Conservation (phyloP, 768 basidiomycete genomes). For the Tricholoma terreum region DNA sequence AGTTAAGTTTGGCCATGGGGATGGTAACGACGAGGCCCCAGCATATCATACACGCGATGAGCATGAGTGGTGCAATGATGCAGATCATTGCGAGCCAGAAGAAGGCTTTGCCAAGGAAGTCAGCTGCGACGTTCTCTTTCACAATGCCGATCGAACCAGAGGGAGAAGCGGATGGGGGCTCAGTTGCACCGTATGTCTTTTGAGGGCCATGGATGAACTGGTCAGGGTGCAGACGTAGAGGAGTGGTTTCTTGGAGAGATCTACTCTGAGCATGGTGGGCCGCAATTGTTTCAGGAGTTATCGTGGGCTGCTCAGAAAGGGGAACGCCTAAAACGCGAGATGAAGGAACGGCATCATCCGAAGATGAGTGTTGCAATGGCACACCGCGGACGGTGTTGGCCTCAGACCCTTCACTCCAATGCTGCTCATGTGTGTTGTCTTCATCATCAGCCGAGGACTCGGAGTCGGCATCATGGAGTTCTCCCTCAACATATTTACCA, state of each 20-base stretch:
- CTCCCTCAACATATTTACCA: constrained; percentile 96
- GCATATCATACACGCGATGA: constrained; percentile 84
- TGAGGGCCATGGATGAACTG: constrained; percentile 37
- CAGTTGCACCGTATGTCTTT: constrained; percentile 71
- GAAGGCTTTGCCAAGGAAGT: constrained; percentile 65
- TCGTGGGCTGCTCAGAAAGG: constrained; percentile 42
- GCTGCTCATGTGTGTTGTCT: constrained; percentile 27
- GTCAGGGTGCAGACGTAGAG: constrained; percentile 35
- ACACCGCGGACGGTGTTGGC: constrained; percentile 36
- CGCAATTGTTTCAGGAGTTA: constrained; percentile 35
- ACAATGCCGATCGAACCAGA: constrained; percentile 27
- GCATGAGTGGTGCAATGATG: constrained; percentile 86
- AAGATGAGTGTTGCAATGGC: constrained; percentile 20
- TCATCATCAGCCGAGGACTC: constrained; percentile 32
- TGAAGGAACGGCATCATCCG: constrained; percentile 15
- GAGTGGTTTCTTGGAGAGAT: constrained; percentile 49
- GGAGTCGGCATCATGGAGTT: constrained; percentile 39
- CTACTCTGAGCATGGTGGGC: constrained; percentile 33
- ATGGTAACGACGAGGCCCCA: constrained; percentile 96
- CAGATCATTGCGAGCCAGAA: constrained; percentile 80
- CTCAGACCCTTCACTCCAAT: constrained; percentile 32
- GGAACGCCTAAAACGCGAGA: constrained; percentile 28
- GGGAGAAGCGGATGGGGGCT: constrained; percentile 30
- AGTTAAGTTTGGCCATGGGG: constrained; percentile 96
- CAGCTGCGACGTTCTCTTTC: constrained; percentile 34